Conservation (phyloP, 2,329 filamentous ascomycete genomes). For the Huntiella omanensis region DNA sequence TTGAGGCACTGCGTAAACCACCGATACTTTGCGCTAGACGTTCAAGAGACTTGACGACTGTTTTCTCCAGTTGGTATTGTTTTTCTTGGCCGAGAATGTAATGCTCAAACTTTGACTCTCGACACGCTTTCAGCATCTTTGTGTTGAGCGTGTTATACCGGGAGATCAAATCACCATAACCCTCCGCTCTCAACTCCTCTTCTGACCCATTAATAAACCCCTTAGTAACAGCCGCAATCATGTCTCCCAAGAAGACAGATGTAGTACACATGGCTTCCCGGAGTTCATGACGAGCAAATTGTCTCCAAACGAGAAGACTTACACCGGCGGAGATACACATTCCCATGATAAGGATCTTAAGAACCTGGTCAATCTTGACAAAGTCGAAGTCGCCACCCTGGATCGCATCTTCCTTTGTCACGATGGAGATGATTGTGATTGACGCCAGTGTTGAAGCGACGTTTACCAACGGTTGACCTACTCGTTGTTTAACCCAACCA, state of each 20-base stretch:
- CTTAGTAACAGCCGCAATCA: constrained; percentile 62
- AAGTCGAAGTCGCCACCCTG: constrained; percentile 66
- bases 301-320: constrained; percentile 60
- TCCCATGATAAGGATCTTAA: constrained; percentile 71
- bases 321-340: constrained; percentile 52
- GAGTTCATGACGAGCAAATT: constrained; percentile 56
- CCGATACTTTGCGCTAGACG: constrained; percentile 74
- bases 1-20: constrained; percentile 72
- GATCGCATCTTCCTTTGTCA: constrained; percentile 81
- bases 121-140: constrained; percentile 55
- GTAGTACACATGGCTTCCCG: constrained; percentile 45
- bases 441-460: constrained; percentile 73
- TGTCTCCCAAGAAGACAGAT: constrained; percentile 59
- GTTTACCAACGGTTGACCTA: constrained; percentile 64
- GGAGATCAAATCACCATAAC: constrained; percentile 27
- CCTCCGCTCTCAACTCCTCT: constrained; percentile 48
- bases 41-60: constrained; percentile 68
- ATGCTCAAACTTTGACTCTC: constrained; percentile 79
- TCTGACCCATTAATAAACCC: constrained; percentile 73
- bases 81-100: constrained; percentile 63
- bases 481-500: constrained; percentile 68
- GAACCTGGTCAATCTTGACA: constrained; percentile 60
- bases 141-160: constrained; percentile 16
- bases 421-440: constrained; percentile 70
- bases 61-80: constrained; percentile 60